Base-by-base conservation (phyloP, 768 basidiomycete genomes). In the Calocera viscosa region DNA sequence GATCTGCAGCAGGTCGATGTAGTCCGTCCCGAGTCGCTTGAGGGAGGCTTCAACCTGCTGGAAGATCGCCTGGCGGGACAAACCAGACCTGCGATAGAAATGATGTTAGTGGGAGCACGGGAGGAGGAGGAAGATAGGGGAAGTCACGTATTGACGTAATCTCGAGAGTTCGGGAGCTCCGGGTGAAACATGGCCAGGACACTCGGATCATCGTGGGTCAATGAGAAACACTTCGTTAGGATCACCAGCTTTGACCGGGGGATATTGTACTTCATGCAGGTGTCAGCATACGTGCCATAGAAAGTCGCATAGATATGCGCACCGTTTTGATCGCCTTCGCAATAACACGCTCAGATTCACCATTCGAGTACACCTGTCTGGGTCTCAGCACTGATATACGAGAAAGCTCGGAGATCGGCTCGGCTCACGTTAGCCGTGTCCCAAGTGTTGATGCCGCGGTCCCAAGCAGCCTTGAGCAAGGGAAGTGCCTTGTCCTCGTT, bases 401-500 rank as follows among this genome's bases (percentile, higher is more conserved):
- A n/a, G n/a, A n/a, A n/a, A n/a, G n/a, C n/a, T n/a, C n/a, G n/a
- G n/a, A n/a, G n/a, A n/a, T n/a, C n/a, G n/a, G n/a, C n/a, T n/a
- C n/a, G n/a, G n/a, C n/a, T n/a, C 2, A 75, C 14, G 64, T 78
- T 78, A 19, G 78, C 77, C 0, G 78, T 78, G 43, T 80, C 79
- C 64, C 77, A 73, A 1, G 77, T 78, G 66, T 74, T 78, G 67
- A 81, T 74, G 2, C 80, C 80, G 14, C 73, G 69, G 32, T 79
- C 75, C 73, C 73, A 80, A 2, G 80, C 80, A 12, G 73, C 72
- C 67, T 79, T 78, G 65, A 80, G 65, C 67, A 79, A 71, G 53
- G 72, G 67, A 22, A 75, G 65, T 0, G 76, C 73, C 17, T 76
- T 71, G 47, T 69, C 68, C 24, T 74, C 67, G 19, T 47, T 47